phyloP scores from a whole-genome alignment of 2,329 filamentous ascomycete genomes.

The Trichoderma sp. region DNA sequence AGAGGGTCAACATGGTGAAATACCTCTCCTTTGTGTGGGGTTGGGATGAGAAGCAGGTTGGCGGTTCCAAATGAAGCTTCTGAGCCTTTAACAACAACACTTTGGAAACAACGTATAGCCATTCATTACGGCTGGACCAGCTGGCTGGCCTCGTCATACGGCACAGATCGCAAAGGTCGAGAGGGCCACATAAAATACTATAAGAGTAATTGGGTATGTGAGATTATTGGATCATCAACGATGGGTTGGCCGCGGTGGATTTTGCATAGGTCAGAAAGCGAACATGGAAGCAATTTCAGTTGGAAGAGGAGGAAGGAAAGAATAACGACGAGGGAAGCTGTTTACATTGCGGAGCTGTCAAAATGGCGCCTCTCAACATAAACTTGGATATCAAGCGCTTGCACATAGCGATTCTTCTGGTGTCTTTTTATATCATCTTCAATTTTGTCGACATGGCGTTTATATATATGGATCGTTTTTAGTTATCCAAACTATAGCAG shows the following conservation, averaged over 20 bases:
- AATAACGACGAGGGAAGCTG: not conserved
- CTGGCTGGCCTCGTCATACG: slow-evolving; percentile 11
- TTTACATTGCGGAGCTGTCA: not conserved
- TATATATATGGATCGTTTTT: not conserved
- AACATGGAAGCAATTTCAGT: not conserved
- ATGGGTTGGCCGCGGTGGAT: not conserved
- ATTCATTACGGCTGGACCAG: not conserved
- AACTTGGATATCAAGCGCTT: slow-evolving; percentile 14
- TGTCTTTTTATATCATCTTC: not conserved
- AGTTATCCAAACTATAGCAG: not conserved
- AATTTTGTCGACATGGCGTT: slow-evolving; percentile 7
- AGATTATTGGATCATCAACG: not conserved
- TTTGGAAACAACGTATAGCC: not conserved
- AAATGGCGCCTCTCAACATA: not conserved
- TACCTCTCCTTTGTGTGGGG: slow-evolving; percentile 96
- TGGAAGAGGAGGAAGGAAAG: not conserved
- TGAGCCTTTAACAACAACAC: not conserved
- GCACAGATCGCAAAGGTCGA: not conserved
- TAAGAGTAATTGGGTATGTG: not conserved
- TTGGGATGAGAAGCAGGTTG: slow-evolving; percentile 64
- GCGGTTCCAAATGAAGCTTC: not conserved
- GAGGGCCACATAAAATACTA: not conserved
- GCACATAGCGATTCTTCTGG: slow-evolving; percentile 1
- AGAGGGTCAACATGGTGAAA: slow-evolving; percentile 95
- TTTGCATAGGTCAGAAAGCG: not conserved